Percentiles rank a stretch among this genome's conserved stretches.
Conservation (phyloP, 202 grass and related monocot species). For the Saccharum hybrid region DNA sequence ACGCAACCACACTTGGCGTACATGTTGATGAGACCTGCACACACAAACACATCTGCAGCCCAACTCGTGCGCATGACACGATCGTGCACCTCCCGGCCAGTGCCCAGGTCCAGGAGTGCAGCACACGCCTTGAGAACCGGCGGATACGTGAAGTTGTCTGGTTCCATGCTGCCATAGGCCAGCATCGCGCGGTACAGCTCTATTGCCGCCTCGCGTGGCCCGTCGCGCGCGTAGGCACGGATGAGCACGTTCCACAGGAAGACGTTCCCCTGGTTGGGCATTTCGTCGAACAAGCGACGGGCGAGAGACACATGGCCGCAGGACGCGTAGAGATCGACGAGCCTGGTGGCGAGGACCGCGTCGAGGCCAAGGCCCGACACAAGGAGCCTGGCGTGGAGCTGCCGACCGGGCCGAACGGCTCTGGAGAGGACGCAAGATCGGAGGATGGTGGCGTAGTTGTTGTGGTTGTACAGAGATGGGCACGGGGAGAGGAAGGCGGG, state of each 20-base stretch:
- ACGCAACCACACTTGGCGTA: slow-evolving; percentile 66
- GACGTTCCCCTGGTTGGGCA: slow-evolving; percentile 54
- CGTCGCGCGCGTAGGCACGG: slow-evolving; percentile 57
- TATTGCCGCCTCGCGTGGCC: slow-evolving; percentile 48
- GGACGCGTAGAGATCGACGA: slow-evolving; percentile 53
- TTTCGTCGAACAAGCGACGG: slow-evolving; percentile 69
- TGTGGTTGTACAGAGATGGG: slow-evolving; percentile 25
- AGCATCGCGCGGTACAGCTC: slow-evolving; percentile 53
- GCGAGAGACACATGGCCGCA: slow-evolving; percentile 46
- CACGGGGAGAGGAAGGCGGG: neutral
- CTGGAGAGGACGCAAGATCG: slow-evolving; percentile 48
- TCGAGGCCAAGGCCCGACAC: slow-evolving; percentile 51
- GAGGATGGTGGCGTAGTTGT: slow-evolving; percentile 50
- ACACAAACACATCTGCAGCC: slow-evolving; percentile 62
- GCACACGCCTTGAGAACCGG: slow-evolving; percentile 75
- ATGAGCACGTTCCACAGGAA: slow-evolving; percentile 79
- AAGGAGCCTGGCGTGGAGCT: slow-evolving; percentile 64
- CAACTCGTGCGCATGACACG: slow-evolving; percentile 42
- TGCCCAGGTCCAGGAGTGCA: slow-evolving; percentile 33
- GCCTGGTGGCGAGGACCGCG: slow-evolving; percentile 50
- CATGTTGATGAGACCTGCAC: slow-evolving; percentile 58
- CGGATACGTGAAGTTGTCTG: slow-evolving; percentile 73
- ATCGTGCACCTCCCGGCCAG: slow-evolving; percentile 57
- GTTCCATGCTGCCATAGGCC: slow-evolving; percentile 27
- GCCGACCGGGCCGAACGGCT: slow-evolving; percentile 47